These are phyloP conservation scores for Ophidiomyces ophidiicola DNA, from an alignment of 2,329 filamentous ascomycete species.

Conservation along the genomic window DNA sequence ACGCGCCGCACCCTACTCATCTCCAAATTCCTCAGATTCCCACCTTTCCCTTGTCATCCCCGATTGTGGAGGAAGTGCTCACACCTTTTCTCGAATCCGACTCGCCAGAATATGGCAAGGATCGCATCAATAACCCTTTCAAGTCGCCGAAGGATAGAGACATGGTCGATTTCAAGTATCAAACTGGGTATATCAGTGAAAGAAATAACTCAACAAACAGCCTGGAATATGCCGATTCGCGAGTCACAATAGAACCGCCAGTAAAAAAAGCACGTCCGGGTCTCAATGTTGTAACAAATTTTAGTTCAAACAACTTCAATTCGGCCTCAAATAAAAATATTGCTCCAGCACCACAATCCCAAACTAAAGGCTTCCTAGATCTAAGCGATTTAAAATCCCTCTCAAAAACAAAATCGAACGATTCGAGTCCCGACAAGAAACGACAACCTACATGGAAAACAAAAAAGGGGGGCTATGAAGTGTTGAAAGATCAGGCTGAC, in stretches of 20 bases:
- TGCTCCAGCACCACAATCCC: background rate
- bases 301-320: constrained; percentile 19
- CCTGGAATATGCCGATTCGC: constrained; percentile 1
- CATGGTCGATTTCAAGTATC: constrained; percentile 1
- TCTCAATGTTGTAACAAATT: constrained; percentile 34
- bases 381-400: constrained; percentile 14
- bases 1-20: background rate
- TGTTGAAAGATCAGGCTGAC: constrained; percentile 16
- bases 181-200: background rate
- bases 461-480: constrained; percentile 17
- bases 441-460: constrained; percentile 16
- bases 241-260: constrained; percentile 16
- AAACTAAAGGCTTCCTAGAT: constrained; percentile 19
- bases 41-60: constrained; percentile 33
- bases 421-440: constrained; percentile 11
- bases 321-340: constrained; percentile 2
- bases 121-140: constrained; percentile 23
- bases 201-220: constrained; percentile 7
- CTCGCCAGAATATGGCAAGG: constrained; percentile 20
- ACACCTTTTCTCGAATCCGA: constrained; percentile 27
- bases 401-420: constrained; percentile 19
- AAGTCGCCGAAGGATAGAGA: constrained; percentile 22
- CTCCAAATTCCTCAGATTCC: constrained; percentile 17
- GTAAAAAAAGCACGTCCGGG: constrained; percentile 27
- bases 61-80: constrained; percentile 32